phyloP scores from a whole-genome alignment of 2,329 filamentous ascomycete species.

The Colletotrichum musicola region DNA sequence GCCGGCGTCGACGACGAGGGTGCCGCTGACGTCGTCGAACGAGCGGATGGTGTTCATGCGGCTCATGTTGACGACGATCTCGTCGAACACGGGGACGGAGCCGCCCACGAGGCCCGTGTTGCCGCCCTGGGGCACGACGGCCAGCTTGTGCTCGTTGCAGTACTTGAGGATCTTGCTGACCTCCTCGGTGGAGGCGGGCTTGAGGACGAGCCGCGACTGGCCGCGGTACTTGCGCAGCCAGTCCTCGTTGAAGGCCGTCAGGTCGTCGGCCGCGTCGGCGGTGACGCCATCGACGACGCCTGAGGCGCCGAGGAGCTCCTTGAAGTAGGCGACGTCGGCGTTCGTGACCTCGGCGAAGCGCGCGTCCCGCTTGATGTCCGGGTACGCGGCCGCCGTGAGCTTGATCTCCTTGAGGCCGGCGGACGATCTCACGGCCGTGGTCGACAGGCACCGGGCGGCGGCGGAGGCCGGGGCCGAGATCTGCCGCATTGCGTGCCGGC shows the following conservation, averaged over 20 bases:
- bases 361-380: constrained; percentile 82
- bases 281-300: constrained; percentile 89
- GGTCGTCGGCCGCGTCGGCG: constrained; percentile 78
- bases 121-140: constrained; percentile 95
- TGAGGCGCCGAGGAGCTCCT: constrained; percentile 82
- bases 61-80: constrained; percentile 92
- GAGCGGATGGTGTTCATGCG: constrained; percentile 93
- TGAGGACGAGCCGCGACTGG: constrained; percentile 87
- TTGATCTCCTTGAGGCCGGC: constrained; percentile 55
- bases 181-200: constrained; percentile 85
- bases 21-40: constrained; percentile 93
- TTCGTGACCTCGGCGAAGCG: constrained; percentile 80
- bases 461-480: constrained; percentile 27
- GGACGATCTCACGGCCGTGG: constrained; percentile 29
- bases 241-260: constrained; percentile 94
- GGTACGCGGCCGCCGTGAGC: constrained; percentile 89
- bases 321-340: constrained; percentile 88
- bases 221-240: constrained; percentile 99
- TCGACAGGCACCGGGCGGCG: constrained; percentile 29
- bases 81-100: constrained; percentile 96
- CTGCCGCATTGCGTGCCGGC: constrained; percentile 30
- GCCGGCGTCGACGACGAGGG: constrained; percentile 90
- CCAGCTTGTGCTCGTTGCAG: constrained; percentile 92
- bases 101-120: constrained; percentile 97
- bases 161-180: constrained; percentile 93